Base-by-base conservation (phyloP, 2,329 filamentous ascomycete genomes). In the Chaetoscypha palmicola region DNA sequence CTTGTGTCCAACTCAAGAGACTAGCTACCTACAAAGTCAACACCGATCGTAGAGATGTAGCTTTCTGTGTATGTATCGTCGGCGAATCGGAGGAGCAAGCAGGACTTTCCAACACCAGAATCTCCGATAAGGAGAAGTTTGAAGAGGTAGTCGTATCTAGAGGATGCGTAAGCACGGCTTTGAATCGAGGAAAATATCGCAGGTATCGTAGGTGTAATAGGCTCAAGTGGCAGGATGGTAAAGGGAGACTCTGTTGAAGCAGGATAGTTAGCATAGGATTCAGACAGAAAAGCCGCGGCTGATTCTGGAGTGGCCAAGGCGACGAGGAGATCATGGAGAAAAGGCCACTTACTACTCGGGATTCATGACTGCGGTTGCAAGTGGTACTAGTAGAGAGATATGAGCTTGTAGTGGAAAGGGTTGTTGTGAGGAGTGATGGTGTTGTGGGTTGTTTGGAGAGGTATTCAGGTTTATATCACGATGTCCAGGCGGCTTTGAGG, bases 51-150 rank as follows among this genome's bases (percentile, higher is more conserved):
- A 54, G 92, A 97, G 73, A 98, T 98, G 76, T 97, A 98, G 68
- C 87, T 94, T 75, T 97, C 92, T 50, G 92, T 98, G 76, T 97
- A 98, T 68, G 92, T 97, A 65, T 96, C 90, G 67, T 96, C 92
- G 65, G 92, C 92, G 66, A 98, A 98, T 74, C 92, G 89, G 66
- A 98, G 77, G 59, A 98, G 78, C 73, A 98, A 70, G 73, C 92
- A 98, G 65, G 92, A 98, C 84, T 98, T 98, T 84, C 92, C 92
- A 64, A 98, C 92, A 81, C 92, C 92, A 68, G 92, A 98, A 70
- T 98, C 92, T 71, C 92, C 92, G 81, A 98, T 98, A 76, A 98
- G 91, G 71, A 98, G 87, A 58, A 98, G 89, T 83, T 98, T 98
- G 83, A 98, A 98, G 65, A 98, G 89, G 71, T 98, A 98, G 69